These are phyloP conservation scores for Exophiala bonariae DNA, from an alignment of 2,329 filamentous ascomycete genomes.

Conservation along the genomic window DNA sequence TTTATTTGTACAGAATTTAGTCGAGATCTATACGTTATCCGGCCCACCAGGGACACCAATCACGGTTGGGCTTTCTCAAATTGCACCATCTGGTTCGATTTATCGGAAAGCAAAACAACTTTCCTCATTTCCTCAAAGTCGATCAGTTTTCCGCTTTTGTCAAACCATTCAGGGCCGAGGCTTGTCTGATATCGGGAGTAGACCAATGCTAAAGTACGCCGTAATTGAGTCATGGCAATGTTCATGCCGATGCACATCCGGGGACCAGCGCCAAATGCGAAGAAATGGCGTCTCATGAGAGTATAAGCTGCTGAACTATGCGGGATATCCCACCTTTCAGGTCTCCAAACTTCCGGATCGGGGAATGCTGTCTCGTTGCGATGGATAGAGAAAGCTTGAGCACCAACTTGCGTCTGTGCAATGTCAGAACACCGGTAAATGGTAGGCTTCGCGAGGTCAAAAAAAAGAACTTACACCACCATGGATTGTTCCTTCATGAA, in stretches of 20 bases:
- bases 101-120: no score
- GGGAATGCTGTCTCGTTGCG: background rate
- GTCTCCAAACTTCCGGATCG: background rate
- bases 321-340: background rate
- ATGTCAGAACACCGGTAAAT: background rate
- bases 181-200: background rate
- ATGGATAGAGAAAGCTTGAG: background rate
- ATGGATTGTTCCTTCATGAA: background rate
- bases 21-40: no score
- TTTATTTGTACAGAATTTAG: no score
- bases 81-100: no score
- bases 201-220: background rate
- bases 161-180: background rate
- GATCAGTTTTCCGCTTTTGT: background rate
- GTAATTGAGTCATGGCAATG: conserved; percentile 1
- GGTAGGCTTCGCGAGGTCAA: background rate
- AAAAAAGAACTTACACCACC: background rate
- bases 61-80: background rate
- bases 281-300: background rate
- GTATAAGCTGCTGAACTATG: background rate
- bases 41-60: no score
- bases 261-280: background rate
- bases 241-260: conserved; percentile 1
- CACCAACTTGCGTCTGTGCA: background rate
- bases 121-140: background rate